Conservation (phyloP, 495 filamentous ascomycete species). For the Aspergillus ellipticus region DNA sequence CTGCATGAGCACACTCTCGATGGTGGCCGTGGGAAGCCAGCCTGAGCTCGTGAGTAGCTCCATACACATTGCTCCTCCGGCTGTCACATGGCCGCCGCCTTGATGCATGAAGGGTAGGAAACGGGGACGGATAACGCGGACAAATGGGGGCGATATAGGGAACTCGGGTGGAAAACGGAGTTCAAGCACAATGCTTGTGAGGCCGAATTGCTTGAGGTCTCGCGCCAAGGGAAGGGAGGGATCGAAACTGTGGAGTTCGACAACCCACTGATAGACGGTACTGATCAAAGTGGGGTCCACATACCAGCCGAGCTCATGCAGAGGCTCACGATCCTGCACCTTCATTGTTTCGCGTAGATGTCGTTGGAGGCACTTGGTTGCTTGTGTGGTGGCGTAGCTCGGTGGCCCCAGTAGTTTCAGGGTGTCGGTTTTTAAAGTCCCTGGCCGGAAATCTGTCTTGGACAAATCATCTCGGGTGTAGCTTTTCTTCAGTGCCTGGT, state of each 20-base stretch:
- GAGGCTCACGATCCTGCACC: slow-evolving; percentile 57
- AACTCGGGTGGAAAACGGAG: slow-evolving; percentile 71
- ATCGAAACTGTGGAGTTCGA: slow-evolving; percentile 85
- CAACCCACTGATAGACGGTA: slow-evolving; percentile 91
- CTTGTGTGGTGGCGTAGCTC: slow-evolving; percentile 60
- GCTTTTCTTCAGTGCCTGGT: not conserved
- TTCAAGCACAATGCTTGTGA: slow-evolving; percentile 73
- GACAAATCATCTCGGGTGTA: not conserved
- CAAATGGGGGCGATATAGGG: slow-evolving; percentile 78
- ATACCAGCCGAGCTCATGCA: slow-evolving; percentile 81
- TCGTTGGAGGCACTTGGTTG: slow-evolving; percentile 58
- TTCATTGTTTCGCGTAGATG: slow-evolving; percentile 60
- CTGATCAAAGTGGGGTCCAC: slow-evolving; percentile 56
- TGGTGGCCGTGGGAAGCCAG: slow-evolving; percentile 67
- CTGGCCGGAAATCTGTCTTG: slow-evolving; percentile 64
- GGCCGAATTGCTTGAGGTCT: slow-evolving; percentile 62
- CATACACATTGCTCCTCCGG: slow-evolving; percentile 89
- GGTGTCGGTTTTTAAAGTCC: slow-evolving; percentile 50
- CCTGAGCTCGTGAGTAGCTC: slow-evolving; percentile 82
- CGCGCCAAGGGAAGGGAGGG: slow-evolving; percentile 60
- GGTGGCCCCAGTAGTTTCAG: slow-evolving; percentile 61
- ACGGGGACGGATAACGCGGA: slow-evolving; percentile 77
- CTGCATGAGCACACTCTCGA: slow-evolving; percentile 81
- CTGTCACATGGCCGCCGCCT: slow-evolving; percentile 85
- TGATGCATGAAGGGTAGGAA: slow-evolving; percentile 67